A percentile compares a stretch with the other conserved stretches of the same genome.
Evolutionary conservation across 2,329 filamentous ascomycete species (phyloP).

Genomic region (Fusarium sarcochroum): DNA sequence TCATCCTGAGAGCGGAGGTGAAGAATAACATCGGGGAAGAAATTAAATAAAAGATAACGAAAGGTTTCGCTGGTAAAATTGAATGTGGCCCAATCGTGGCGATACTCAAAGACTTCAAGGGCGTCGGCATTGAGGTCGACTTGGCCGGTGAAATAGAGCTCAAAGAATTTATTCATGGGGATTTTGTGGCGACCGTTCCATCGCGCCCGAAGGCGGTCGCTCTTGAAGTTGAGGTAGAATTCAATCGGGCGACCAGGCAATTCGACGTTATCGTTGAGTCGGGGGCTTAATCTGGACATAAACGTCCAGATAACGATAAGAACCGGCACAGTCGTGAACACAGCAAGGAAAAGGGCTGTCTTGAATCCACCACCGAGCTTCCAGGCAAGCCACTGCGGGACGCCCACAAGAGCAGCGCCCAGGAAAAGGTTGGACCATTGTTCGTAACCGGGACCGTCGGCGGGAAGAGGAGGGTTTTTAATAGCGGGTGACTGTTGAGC

Average conservation of each 20-base stretch:
- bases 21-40: constrained; percentile 88
- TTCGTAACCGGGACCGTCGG: constrained; percentile 84
- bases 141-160: constrained; percentile 93
- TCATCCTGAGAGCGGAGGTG: constrained; percentile 93
- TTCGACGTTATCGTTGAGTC: constrained; percentile 89
- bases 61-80: constrained; percentile 86
- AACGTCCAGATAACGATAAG: constrained; percentile 85
- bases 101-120: constrained; percentile 87
- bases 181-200: constrained; percentile 83
- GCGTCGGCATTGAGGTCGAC: constrained; percentile 93
- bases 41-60: constrained; percentile 84
- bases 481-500: constrained; percentile 82
- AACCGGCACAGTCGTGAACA: constrained; percentile 83
- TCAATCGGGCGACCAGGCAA: constrained; percentile 87
- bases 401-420: constrained; percentile 73
- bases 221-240: constrained; percentile 86
- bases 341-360: constrained; percentile 83
- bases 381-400: constrained; percentile 84
- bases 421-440: constrained; percentile 87
- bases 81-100: constrained; percentile 96
- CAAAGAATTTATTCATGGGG: constrained; percentile 90
- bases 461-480: constrained; percentile 91
- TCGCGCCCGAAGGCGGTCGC: constrained; percentile 65
- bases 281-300: constrained; percentile 82
- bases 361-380: constrained; percentile 88